phyloP scores from a whole-genome alignment of 2,329 filamentous ascomycete species.

The Talaromyces rugulosus region DNA sequence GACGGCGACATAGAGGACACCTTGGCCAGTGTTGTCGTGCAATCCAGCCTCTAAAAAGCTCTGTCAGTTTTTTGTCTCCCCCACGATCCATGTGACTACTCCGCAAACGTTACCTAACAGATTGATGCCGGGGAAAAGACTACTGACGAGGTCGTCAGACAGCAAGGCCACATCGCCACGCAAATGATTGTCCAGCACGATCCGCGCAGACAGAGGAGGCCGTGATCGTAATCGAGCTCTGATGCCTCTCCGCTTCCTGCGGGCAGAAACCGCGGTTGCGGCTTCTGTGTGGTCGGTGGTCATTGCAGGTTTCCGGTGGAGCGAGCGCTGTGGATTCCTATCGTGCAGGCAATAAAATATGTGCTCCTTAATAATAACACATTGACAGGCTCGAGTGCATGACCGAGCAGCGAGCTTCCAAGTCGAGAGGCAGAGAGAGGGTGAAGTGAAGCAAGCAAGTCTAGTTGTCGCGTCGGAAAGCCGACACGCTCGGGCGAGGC shows the following conservation, averaged over 20 bases:
- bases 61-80: not conserved
- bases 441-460: not conserved
- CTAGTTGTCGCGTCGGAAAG: not conserved
- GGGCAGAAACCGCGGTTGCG: conserved; percentile 15
- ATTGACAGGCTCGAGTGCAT: not conserved
- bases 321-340: not conserved
- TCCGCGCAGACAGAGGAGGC: conserved; percentile 69
- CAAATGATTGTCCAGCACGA: conserved; percentile 80
- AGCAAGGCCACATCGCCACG: conserved; percentile 81
- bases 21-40: conserved; percentile 22
- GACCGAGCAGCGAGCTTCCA: not conserved
- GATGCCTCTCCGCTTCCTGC: conserved; percentile 45
- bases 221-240: conserved; percentile 54
- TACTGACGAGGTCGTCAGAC: conserved; percentile 78
- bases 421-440: not conserved
- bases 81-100: not conserved
- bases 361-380: not conserved
- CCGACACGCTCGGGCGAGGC: not conserved
- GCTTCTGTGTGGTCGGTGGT: conserved; percentile 3
- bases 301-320: conserved; percentile 1
- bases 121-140: conserved; percentile 64
- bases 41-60: conserved; percentile 9
- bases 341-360: not conserved
- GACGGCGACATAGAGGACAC: conserved; percentile 42
- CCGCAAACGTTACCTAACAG: conserved; percentile 44